Base-by-base conservation (phyloP, 2,329 filamentous ascomycete species). In the Penicillium nordicum region DNA sequence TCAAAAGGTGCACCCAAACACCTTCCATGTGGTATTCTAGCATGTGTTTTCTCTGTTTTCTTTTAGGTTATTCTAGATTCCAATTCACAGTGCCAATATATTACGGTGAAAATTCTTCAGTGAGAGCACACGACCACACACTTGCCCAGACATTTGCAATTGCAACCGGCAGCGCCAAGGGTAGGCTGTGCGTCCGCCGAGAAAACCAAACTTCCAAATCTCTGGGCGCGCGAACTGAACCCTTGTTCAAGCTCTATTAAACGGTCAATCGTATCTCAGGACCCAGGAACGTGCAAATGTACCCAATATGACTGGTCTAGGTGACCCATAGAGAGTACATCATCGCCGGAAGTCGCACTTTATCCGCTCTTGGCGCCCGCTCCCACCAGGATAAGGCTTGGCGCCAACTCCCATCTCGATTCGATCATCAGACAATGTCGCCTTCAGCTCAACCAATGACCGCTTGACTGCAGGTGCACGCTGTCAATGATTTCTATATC, bases 51-150 rank as follows among this genome's bases (percentile, higher is more conserved):
- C 36, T 16, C 46, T 55, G 6, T 16, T 68, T 59, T 0, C n/a
- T 16, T 2, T 57, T 51, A 8, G 55, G 42, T 3, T 55, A 11
- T 21, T 63, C 47, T 9, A 64, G 64, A n/a, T 64, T 51, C 63
- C 67, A 70, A 7, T 57, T 44, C 11, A 68, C 45, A 21, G 18
- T 16, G 18, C 18, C 2, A 45, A 45, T 32, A 14, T 10, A 11
- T 4, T 5, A 4, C 6, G 11, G 12, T 6, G 43, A 46, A 46
- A 46, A 23, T 1, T 34, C 8, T 16, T 16, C 5, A 3, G 8
- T 1, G 3, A 11, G 11, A 23, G 6, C 18, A 46, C n/a, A 11
- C 18, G 29, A 18, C 29, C 29, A 8, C 43, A 23, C 29, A 23
- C 8, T 14, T 29, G 29, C 43, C 29, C 18, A 46, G 29, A 36